A percentile compares a stretch with the other conserved stretches of the same genome.
Evolutionary conservation across 192 early-diverging fungal species (phyloP).

Genomic region (Backusella macrospora): DNA sequence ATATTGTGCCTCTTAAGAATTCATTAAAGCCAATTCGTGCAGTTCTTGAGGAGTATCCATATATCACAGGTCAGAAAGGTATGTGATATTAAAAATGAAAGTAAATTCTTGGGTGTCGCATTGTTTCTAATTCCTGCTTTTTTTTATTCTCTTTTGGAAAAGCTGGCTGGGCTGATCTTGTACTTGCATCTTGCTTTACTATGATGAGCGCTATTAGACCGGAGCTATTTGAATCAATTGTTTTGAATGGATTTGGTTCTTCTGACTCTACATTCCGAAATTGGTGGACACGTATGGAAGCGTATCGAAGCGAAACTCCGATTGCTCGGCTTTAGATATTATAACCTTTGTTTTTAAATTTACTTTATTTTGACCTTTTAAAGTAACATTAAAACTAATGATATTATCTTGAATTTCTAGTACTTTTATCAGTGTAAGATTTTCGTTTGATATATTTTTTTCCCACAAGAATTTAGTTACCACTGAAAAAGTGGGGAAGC

Average conservation of each 20-base stretch:
- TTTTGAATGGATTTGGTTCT: slow-evolving; percentile 35
- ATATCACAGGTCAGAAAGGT: slow-evolving; percentile 45
- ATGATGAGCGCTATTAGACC: slow-evolving; percentile 38
- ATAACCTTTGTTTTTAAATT: neutral
- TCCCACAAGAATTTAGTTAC: neutral
- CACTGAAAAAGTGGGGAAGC: slow-evolving; percentile 2
- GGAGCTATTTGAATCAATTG: slow-evolving; percentile 38
- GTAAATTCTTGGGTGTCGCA: neutral
- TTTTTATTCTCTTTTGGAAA: neutral
- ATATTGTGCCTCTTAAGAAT: slow-evolving; percentile 32
- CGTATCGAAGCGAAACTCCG: slow-evolving; percentile 14
- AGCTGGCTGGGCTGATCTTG: slow-evolving; percentile 50
- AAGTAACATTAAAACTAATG: neutral
- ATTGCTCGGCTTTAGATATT: neutral
- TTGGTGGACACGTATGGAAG: slow-evolving; percentile 44
- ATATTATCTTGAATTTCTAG: neutral
- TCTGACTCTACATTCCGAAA: slow-evolving; percentile 35
- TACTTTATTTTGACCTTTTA: neutral
- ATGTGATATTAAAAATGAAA: neutral
- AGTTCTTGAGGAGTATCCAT: slow-evolving; percentile 31
- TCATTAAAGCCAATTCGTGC: slow-evolving; percentile 29
- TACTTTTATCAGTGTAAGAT: neutral
- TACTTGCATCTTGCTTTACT: slow-evolving; percentile 39
- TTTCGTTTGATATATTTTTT: slow-evolving; percentile 4
- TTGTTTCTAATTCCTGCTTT: neutral